These are phyloP conservation scores for Podospora tetraspora DNA, from an alignment of 495 filamentous ascomycete species.

Conservation along the genomic window DNA sequence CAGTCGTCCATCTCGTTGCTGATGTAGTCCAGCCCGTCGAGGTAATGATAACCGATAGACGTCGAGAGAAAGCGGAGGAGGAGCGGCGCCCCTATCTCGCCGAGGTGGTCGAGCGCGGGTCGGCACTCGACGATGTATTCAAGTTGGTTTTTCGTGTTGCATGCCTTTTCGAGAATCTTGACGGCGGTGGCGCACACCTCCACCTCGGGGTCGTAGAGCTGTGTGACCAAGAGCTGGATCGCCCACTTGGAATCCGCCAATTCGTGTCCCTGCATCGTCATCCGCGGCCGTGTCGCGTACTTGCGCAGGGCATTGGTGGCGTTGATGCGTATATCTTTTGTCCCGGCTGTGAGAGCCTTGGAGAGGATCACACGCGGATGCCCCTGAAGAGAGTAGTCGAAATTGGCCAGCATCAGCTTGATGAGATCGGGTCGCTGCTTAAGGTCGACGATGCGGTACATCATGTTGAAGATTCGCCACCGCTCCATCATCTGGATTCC, in stretches of 20 bases:
- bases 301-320: constrained; percentile 78
- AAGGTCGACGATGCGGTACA: constrained; percentile 94
- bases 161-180: constrained; percentile 95
- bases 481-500: constrained; percentile 88
- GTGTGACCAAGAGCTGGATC: constrained; percentile 90
- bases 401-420: constrained; percentile 75
- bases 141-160: constrained; percentile 80
- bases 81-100: constrained; percentile 92
- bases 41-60: constrained; percentile 92
- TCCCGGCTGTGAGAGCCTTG: constrained; percentile 85
- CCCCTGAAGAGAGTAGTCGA: constrained; percentile 80
- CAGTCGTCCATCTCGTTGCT: constrained; percentile 99
- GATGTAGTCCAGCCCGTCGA: constrained; percentile 96
- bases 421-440: constrained; percentile 86
- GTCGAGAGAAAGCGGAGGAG: constrained; percentile 91
- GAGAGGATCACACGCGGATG: constrained; percentile 89
- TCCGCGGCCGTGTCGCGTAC: constrained; percentile 57
- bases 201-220: constrained; percentile 94
- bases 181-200: constrained; percentile 94
- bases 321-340: constrained; percentile 85
- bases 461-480: constrained; percentile 98
- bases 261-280: constrained; percentile 31
- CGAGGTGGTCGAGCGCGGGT: constrained; percentile 91
- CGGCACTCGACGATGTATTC: constrained; percentile 96
- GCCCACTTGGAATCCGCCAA: constrained; percentile 76